These are phyloP conservation scores for Hirschioporus abietinus DNA, from an alignment of 768 basidiomycete genomes.

Conservation along the genomic window DNA sequence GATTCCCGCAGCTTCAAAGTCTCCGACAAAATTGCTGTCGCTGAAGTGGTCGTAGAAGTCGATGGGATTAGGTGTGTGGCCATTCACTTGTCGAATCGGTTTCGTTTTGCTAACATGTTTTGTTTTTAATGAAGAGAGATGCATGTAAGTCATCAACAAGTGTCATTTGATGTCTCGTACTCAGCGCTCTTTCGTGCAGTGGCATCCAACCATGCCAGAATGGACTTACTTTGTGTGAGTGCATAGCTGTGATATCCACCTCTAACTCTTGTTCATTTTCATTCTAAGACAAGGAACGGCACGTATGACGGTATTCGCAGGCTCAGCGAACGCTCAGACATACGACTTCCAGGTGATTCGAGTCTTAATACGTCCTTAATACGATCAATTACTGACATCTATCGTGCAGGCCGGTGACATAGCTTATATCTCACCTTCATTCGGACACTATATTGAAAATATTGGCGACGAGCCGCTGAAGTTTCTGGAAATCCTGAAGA, in stretches of 20 bases:
- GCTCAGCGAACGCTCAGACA: conserved; percentile 34
- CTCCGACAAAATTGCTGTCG: conserved; percentile 48
- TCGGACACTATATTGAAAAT: conserved; percentile 59
- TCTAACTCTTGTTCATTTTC: conserved; percentile 6
- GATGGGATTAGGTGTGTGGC: conserved; percentile 51
- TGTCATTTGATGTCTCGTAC: conserved; percentile 8
- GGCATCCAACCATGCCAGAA: conserved; percentile 48
- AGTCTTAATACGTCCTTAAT: conserved; percentile 13
- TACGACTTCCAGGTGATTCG: conserved; percentile 37
- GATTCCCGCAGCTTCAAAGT: conserved; percentile 51
- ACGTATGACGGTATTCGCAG: conserved; percentile 39
- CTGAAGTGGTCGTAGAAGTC: conserved; percentile 51
- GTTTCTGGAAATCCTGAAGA: conserved; percentile 57
- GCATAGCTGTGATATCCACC: too few relatives aligned
- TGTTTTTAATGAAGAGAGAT: conserved; percentile 31
- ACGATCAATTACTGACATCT: conserved; percentile 7
- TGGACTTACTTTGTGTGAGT: conserved; percentile 40
- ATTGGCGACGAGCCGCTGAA: conserved; percentile 52
- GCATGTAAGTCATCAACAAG: conserved; percentile 29
- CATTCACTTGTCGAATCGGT: not conserved
- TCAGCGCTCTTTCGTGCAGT: conserved; percentile 25
- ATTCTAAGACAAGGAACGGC: conserved; percentile 30
- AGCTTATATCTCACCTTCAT: conserved; percentile 21
- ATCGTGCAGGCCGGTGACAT: not conserved
- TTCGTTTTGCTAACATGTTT: not conserved